Percentiles rank a stretch among this genome's conserved stretches.
Evolutionary conservation across 441 rosid genomes (phyloP).

Genomic region (Brassica balearica): DNA sequence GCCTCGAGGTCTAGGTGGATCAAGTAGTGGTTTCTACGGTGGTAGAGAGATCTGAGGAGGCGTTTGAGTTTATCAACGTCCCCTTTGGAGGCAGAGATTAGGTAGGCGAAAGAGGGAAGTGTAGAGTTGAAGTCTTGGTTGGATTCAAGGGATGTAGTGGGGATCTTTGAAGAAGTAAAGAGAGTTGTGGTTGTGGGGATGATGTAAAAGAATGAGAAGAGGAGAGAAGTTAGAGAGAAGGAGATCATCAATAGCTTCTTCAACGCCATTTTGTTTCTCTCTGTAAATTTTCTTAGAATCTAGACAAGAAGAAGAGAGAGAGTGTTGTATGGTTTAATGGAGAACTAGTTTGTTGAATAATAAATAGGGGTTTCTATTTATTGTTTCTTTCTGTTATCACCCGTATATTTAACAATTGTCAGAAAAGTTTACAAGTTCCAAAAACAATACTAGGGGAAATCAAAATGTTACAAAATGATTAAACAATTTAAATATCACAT

Average conservation of each 20-base stretch:
- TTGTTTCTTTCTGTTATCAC: not conserved
- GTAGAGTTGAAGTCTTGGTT: constrained; percentile 34
- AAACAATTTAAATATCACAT: not conserved
- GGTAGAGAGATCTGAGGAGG: constrained; percentile 59
- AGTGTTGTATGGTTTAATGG: constrained; percentile 28
- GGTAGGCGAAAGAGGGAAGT: constrained; percentile 61
- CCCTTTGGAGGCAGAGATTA: constrained; percentile 70
- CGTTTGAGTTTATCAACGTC: constrained; percentile 61
- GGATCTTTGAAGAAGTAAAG: constrained; percentile 44
- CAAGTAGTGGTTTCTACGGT: constrained; percentile 65
- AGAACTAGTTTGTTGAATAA: constrained; percentile 22
- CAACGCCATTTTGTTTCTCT: constrained; percentile 54
- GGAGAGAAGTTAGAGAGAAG: constrained; percentile 61
- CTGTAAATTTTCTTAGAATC: constrained; percentile 33
- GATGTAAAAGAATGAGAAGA: constrained; percentile 59
- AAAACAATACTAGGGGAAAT: not conserved
- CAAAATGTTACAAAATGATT: constrained; percentile 1
- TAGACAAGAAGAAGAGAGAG: constrained; percentile 13
- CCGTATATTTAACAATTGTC: not conserved
- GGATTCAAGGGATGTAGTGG: constrained; percentile 52
- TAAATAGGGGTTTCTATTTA: constrained; percentile 17
- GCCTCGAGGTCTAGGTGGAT: constrained; percentile 68
- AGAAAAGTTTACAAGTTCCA: not conserved
- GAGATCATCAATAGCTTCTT: constrained; percentile 60
- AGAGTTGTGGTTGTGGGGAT: constrained; percentile 51